A percentile compares a stretch with the other conserved stretches of the same genome.
phyloP scores from a whole-genome alignment of 2,329 filamentous ascomycete species.

The Epichloe hybrida region DNA sequence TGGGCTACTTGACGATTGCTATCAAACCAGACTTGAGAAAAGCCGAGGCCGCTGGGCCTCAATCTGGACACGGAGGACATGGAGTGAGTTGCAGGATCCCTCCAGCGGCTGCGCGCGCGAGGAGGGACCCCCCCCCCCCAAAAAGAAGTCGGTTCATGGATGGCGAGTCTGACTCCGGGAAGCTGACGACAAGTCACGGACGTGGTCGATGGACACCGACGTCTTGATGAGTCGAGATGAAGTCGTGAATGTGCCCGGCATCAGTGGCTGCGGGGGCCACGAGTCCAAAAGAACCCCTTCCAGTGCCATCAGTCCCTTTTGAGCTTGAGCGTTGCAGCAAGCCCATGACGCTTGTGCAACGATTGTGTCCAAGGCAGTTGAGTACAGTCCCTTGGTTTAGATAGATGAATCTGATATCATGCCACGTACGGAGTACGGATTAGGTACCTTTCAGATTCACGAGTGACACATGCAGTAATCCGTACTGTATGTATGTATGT shows the following conservation, averaged over 20 bases:
- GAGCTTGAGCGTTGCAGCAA: too few relatives aligned
- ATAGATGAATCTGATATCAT: background rate
- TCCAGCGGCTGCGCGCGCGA: conserved; percentile 3
- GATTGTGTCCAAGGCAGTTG: too few relatives aligned
- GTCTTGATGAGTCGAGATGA: too few relatives aligned
- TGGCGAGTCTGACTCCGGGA: background rate
- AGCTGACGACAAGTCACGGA: background rate
- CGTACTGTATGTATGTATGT: too few relatives aligned
- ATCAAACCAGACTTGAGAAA: background rate
- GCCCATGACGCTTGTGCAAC: too few relatives aligned
- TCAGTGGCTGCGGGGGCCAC: too few relatives aligned
- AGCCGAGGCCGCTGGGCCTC: background rate
- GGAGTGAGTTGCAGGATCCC: background rate
- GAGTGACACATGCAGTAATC: background rate
- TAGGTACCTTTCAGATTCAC: background rate
- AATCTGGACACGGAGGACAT: too few relatives aligned
- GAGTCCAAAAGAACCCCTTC: too few relatives aligned
- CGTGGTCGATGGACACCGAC: background rate
- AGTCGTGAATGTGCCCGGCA: too few relatives aligned
- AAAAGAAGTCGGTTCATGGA: background rate
- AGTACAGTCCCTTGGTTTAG: too few relatives aligned
- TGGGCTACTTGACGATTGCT: background rate
- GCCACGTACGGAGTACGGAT: background rate
- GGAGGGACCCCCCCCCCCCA: background rate
- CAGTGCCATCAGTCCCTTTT: too few relatives aligned